Base-by-base conservation (phyloP, 2,329 filamentous ascomycete genomes). In the Ceratocystis lukuohia region DNA sequence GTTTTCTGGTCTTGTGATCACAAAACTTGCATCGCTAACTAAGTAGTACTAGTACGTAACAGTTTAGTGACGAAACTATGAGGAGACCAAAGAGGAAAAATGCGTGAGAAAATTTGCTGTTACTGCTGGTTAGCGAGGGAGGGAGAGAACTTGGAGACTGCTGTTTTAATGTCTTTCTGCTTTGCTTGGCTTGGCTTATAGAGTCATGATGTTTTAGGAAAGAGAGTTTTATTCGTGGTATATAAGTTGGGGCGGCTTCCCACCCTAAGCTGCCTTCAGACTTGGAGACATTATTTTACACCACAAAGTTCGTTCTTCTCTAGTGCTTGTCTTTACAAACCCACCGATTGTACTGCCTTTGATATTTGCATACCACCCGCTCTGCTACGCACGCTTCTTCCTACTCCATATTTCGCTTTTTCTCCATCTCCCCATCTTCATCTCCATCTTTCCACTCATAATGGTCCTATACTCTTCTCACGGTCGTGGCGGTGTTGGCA, bases 401-500 rank as follows among this genome's bases (percentile, higher is more conserved):
- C 30, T 53, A 37, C 61, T 61, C 25, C 56, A 46, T 8, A 53
- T 4, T 10, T 17, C 33, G 33, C 46, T 46, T 50, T 56, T 37
- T 62, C 53, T 61, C 7, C 41, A 53, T 57, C 62, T 61, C 30
- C 56, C 28, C 15, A 37, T n/a, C 41, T 41, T 44, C 8, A 50
- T 25, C 22, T 6, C 45, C 7, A 2, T 37, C 48, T 53, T 10
- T 20, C 20, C 15, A 56, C 33, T 5, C 62, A 65, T 8, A 65
- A 68, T 66, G 67, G 67, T 68, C 30, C 25, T 68, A 6, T 82
- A 68, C 68, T 76, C 82, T 56, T 89, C 87, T 50, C 85, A 89
- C 72, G 89, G 89, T 71, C 87, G 89, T 69, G 89, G 89, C 72
- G 89, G 89, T 73, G 89, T 88, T 69, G 88, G 87, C 73, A 90